phyloP scores from a whole-genome alignment of 2,329 filamentous ascomycete genomes.

The Diaporthe vexans region DNA sequence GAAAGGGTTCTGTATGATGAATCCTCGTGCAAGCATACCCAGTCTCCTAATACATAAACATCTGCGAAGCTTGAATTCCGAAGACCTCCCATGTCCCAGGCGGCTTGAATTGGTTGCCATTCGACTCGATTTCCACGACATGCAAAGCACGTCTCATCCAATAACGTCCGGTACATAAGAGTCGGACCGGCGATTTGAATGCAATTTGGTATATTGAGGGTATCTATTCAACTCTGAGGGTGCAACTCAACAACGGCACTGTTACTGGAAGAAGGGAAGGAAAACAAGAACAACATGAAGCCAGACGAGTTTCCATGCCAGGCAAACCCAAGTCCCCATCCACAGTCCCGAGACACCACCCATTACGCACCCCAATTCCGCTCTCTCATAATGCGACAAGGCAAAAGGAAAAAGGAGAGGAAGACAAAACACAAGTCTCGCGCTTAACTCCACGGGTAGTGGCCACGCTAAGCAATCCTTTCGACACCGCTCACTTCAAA shows the following conservation, averaged over 20 bases:
- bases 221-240: conserved; percentile 43
- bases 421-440: neutral
- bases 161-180: neutral
- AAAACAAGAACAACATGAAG: neutral
- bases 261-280: conserved; percentile 39
- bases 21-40: too few species aligned
- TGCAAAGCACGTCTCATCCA: neutral
- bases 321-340: neutral
- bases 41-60: neutral
- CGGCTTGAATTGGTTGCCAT: neutral
- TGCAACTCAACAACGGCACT: conserved; percentile 37
- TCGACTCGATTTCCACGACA: too few species aligned
- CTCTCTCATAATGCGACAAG: conserved; percentile 28
- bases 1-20: neutral
- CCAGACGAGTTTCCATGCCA: conserved; percentile 15
- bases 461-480: neutral
- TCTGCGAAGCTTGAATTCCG: neutral
- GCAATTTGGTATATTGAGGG: conserved; percentile 42
- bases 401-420: neutral
- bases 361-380: conserved; percentile 29
- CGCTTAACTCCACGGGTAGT: neutral
- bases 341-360: neutral
- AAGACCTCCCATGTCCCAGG: too few species aligned
- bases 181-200: neutral
- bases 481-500: neutral